phyloP scores from a whole-genome alignment of 192 early-diverging fungal genomes.

The Coemansia sp. region DNA sequence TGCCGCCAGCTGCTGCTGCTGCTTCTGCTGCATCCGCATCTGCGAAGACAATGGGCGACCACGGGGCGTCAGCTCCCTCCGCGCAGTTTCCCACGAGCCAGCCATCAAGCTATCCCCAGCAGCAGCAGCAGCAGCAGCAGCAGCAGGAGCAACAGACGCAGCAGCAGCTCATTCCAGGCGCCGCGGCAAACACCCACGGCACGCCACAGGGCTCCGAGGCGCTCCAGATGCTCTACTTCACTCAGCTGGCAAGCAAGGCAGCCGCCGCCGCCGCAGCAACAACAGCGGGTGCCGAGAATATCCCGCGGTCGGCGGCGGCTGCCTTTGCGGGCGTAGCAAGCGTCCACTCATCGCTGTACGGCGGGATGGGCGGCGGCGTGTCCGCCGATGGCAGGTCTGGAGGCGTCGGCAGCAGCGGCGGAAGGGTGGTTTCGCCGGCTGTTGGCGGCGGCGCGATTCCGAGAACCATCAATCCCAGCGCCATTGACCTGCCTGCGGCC shows the following conservation, averaged over 20 bases:
- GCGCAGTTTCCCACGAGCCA: slow-evolving; percentile 4
- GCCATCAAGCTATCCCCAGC: background rate
- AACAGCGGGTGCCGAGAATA: background rate
- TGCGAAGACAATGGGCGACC: background rate
- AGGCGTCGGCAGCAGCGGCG: background rate
- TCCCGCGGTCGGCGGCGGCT: slow-evolving; percentile 20
- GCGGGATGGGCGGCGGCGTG: slow-evolving; percentile 7
- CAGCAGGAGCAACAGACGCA: background rate
- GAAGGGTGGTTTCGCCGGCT: background rate
- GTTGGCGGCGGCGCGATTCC: slow-evolving; percentile 14
- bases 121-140: slow-evolving; percentile 12
- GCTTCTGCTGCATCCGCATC: too few species aligned
- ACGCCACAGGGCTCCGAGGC: slow-evolving; percentile 21
- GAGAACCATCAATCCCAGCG: slow-evolving; percentile 50
- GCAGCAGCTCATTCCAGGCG: slow-evolving; percentile 5
- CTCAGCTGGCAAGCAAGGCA: slow-evolving; percentile 44
- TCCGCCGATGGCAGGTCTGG: background rate
- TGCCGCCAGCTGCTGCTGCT: background rate
- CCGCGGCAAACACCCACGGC: background rate
- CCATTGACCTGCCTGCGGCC: slow-evolving; percentile 34
- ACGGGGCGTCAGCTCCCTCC: background rate
- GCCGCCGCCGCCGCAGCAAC: slow-evolving; percentile 4
- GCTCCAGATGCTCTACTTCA: slow-evolving; percentile 53
- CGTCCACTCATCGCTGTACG: slow-evolving; percentile 19
- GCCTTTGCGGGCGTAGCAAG: slow-evolving; percentile 11